These are phyloP conservation scores for Allium fistulosum DNA, from an alignment of 106 monocot genomes.

Conservation along the genomic window DNA sequence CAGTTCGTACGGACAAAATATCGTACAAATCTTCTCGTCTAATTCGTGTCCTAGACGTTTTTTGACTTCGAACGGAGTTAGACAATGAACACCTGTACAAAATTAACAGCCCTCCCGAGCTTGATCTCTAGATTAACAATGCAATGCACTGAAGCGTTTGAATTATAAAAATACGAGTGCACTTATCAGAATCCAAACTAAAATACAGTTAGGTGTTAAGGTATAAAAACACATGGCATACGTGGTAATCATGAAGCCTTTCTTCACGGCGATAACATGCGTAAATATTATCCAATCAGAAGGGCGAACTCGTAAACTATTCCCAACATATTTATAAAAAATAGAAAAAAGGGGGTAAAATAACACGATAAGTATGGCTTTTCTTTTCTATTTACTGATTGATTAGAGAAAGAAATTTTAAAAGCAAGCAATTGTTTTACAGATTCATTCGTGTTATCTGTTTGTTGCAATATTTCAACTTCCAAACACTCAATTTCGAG, in stretches of 20 bases:
- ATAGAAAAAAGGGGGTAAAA: not conserved
- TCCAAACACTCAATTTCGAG: no score
- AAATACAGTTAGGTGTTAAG: no score
- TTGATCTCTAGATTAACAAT: no score
- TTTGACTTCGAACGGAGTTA: no score
- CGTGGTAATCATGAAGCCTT: conserved; percentile 5
- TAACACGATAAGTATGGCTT: not conserved
- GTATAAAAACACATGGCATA: not conserved
- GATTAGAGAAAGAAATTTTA: not conserved
- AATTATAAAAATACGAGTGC: no score
- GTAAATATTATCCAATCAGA: not conserved
- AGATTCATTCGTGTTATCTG: not conserved
- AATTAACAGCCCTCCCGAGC: no score
- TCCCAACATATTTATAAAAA: not conserved
- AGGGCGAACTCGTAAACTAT: not conserved
- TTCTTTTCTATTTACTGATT: conserved; percentile 9
- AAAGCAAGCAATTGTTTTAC: not conserved
- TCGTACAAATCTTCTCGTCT: no score
- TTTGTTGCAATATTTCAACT: not conserved
- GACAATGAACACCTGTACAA: no score
- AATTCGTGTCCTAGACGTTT: no score
- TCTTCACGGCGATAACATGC: not conserved
- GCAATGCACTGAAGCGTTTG: no score
- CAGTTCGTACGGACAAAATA: no score
- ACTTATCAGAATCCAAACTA: no score